A percentile compares a stretch with the other conserved stretches of the same genome.
Conservation (phyloP, 2,329 filamentous ascomycete species). For the Botrytis hyacinthi region DNA sequence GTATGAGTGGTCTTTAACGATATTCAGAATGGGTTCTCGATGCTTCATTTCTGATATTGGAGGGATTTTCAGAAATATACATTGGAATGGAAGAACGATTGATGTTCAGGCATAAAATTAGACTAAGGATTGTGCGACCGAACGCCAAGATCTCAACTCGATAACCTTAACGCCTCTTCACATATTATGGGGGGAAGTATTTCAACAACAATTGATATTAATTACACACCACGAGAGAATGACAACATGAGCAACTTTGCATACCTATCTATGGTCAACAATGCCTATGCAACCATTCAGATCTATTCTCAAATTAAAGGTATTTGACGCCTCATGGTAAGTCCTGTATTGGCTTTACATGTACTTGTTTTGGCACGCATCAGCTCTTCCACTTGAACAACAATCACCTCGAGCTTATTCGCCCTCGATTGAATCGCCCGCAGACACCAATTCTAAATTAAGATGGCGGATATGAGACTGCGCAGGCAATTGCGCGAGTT, state of each 20-base stretch:
- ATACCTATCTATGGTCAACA: neutral
- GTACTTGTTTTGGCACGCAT: neutral
- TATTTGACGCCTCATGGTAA: neutral
- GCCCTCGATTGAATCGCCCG: neutral
- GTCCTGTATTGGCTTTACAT: neutral
- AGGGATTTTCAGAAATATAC: neutral
- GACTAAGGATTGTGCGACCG: neutral
- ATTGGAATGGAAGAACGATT: neutral
- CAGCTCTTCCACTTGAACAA: neutral
- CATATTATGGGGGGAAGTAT: neutral
- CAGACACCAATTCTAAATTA: neutral
- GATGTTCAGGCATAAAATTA: neutral
- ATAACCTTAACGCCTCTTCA: too few species aligned
- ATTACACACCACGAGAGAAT: neutral
- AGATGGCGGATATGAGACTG: neutral
- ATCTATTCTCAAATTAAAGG: neutral
- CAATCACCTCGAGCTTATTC: neutral
- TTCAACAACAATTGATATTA: neutral
- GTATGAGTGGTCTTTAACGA: neutral
- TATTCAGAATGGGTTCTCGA: neutral
- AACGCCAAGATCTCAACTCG: neutral
- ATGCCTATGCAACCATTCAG: neutral
- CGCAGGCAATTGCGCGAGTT: neutral
- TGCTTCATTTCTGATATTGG: neutral
- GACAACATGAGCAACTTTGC: neutral